Evolutionary conservation across 257 asterid species (phyloP).

Genomic region (Leptodermis oblonga): DNA sequence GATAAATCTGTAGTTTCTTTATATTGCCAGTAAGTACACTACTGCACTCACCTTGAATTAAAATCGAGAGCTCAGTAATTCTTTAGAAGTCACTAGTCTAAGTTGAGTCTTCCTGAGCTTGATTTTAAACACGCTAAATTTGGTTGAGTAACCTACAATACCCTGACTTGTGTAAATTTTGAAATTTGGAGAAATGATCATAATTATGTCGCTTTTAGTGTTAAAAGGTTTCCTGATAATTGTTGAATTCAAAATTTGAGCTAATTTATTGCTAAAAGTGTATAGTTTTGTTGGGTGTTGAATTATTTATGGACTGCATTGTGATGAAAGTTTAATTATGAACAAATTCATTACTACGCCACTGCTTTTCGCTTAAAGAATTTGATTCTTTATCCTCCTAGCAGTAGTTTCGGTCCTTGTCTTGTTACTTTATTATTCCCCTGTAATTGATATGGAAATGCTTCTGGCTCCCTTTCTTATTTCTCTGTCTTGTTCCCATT

Average conservation of each 20-base stretch:
- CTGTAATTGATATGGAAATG: background rate
- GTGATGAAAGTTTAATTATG: background rate
- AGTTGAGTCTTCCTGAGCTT: too few relatives aligned
- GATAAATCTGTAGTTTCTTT: too few relatives aligned
- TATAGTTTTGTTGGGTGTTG: background rate
- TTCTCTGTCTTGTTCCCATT: background rate
- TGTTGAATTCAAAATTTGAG: background rate
- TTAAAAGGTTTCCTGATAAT: background rate
- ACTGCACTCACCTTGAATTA: too few relatives aligned
- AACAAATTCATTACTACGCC: background rate
- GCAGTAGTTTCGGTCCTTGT: background rate
- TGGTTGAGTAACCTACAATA: background rate
- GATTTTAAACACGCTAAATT: background rate
- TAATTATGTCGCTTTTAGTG: background rate
- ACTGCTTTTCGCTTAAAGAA: background rate
- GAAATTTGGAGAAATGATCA: background rate
- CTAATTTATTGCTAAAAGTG: too few relatives aligned
- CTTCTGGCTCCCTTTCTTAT: background rate
- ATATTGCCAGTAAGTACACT: too few relatives aligned
- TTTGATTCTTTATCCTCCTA: background rate
- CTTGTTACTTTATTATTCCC: background rate
- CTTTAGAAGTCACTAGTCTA: too few relatives aligned
- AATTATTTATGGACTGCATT: background rate
- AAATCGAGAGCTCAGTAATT: too few relatives aligned
- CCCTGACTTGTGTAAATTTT: background rate